Evolutionary conservation across 164 flowering plant species (phyloP).

Genomic region (Tetrastigma voinierianum): DNA sequence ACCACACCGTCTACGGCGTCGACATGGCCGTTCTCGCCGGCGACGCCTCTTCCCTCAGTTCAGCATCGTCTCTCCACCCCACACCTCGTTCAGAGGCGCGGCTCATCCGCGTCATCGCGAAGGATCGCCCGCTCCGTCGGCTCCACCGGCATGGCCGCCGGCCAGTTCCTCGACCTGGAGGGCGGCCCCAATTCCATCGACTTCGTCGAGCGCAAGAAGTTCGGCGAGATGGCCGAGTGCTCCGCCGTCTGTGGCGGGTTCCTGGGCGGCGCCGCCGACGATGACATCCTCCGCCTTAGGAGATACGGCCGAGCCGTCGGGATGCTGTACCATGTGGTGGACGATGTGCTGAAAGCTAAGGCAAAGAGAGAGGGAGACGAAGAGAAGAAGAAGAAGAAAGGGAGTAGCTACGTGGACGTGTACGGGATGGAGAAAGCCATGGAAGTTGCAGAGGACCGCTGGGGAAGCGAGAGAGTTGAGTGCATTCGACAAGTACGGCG

Average conservation of each 20-base stretch:
- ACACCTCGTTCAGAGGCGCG: conserved; percentile 58
- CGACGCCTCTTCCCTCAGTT: conserved; percentile 97
- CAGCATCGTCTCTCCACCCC: conserved; percentile 78
- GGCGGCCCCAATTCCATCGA: conserved; percentile 51
- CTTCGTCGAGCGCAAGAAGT: conserved; percentile 82
- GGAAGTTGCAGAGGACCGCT: conserved; percentile 61
- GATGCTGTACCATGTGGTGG: conserved; percentile 74
- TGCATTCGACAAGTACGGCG: conserved; percentile 65
- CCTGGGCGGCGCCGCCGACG: conserved; percentile 72
- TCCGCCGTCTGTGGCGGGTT: conserved; percentile 93
- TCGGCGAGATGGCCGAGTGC: conserved; percentile 84
- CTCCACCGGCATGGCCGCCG: conserved; percentile 97
- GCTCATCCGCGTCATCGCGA: conserved; percentile 71
- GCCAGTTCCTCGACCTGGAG: conserved; percentile 75
- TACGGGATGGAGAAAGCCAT: conserved; percentile 74
- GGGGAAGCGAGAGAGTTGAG: conserved; percentile 69
- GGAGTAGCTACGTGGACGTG: conserved; percentile 58
- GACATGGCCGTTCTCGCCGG: conserved; percentile 97
- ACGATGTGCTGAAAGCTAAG: conserved; percentile 57
- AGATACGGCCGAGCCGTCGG: conserved; percentile 91
- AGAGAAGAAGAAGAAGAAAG: conserved; percentile 38
- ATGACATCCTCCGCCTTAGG: conserved; percentile 64
- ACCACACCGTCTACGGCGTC: conserved; percentile 76
- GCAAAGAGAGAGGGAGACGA: conserved; percentile 9
- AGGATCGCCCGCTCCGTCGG: conserved; percentile 91